Evolutionary conservation across 495 filamentous ascomycete genomes (phyloP).

Genomic region (Neurospora discreta): DNA sequence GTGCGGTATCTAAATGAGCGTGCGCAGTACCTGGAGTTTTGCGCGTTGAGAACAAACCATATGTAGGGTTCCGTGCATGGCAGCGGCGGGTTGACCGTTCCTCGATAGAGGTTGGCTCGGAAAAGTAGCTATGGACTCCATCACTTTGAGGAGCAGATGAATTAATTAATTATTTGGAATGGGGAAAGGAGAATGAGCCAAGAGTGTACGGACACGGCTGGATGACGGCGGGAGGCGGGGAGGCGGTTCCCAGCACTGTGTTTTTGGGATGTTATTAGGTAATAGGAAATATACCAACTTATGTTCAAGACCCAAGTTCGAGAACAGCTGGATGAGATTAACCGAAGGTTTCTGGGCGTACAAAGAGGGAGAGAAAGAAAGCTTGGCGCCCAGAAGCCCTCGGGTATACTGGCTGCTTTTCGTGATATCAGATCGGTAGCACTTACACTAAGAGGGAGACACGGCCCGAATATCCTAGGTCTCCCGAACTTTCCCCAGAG

Average conservation of each 20-base stretch:
- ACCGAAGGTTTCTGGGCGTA: too few relatives aligned
- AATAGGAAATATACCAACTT: background rate
- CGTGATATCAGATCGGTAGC: background rate
- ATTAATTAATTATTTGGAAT: background rate
- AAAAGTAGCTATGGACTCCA: background rate
- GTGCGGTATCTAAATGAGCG: background rate
- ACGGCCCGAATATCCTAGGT: background rate
- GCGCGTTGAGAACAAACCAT: background rate
- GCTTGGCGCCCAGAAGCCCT: too few relatives aligned
- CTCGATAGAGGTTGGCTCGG: background rate
- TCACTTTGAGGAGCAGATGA: background rate
- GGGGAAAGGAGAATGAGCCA: background rate
- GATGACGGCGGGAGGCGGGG: background rate
- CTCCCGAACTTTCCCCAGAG: background rate
- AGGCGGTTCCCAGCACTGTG: background rate
- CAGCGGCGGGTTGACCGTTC: background rate
- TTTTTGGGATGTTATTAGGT: background rate
- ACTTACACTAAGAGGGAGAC: background rate
- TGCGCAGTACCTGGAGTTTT: background rate
- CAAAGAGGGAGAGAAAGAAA: too few relatives aligned
- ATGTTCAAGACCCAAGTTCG: background rate
- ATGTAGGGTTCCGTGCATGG: background rate
- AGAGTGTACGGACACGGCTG: background rate
- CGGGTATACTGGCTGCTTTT: background rate
- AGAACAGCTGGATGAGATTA: background rate